These are phyloP conservation scores for Backusella parvicylindrica DNA, from an alignment of 192 early-diverging fungal species.

Conservation along the genomic window DNA sequence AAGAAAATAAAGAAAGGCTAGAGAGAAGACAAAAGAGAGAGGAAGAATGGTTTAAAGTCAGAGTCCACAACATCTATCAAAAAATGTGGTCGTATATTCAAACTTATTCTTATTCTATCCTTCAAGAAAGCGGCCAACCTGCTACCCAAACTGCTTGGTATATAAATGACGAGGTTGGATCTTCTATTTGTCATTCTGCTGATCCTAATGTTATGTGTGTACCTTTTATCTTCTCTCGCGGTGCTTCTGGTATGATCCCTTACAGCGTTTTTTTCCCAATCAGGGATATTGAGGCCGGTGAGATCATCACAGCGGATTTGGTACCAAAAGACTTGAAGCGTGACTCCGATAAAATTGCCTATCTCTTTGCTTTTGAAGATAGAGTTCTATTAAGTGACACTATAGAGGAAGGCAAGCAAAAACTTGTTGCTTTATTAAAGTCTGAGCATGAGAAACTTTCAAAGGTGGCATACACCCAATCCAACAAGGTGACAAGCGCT, in stretches of 20 bases:
- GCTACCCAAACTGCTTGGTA: conserved; percentile 49
- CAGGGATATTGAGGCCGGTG: conserved; percentile 46
- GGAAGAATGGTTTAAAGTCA: conserved; percentile 27
- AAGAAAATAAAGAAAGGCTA: conserved; percentile 23
- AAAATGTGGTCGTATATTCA: conserved; percentile 51
- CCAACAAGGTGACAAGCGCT: neutral
- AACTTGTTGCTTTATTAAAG: conserved; percentile 1
- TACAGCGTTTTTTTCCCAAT: conserved; percentile 67
- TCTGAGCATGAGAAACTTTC: neutral
- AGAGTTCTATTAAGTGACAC: conserved; percentile 27
- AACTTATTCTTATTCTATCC: conserved; percentile 49
- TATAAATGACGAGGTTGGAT: conserved; percentile 48
- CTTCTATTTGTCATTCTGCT: conserved; percentile 57
- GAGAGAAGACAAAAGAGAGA: conserved; percentile 20
- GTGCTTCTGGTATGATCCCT: conserved; percentile 47
- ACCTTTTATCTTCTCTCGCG: conserved; percentile 59
- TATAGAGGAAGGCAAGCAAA: neutral
- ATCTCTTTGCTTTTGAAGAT: conserved; percentile 45
- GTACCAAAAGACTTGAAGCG: conserved; percentile 55
- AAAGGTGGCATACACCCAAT: neutral
- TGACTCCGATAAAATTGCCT: conserved; percentile 44
- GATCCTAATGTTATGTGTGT: conserved; percentile 57
- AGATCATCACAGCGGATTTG: conserved; percentile 52
- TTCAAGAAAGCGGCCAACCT: conserved; percentile 42
- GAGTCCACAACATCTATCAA: conserved; percentile 31